Base-by-base conservation (phyloP, 805 yeast genomes). In the Ogataea wickerhamii region DNA sequence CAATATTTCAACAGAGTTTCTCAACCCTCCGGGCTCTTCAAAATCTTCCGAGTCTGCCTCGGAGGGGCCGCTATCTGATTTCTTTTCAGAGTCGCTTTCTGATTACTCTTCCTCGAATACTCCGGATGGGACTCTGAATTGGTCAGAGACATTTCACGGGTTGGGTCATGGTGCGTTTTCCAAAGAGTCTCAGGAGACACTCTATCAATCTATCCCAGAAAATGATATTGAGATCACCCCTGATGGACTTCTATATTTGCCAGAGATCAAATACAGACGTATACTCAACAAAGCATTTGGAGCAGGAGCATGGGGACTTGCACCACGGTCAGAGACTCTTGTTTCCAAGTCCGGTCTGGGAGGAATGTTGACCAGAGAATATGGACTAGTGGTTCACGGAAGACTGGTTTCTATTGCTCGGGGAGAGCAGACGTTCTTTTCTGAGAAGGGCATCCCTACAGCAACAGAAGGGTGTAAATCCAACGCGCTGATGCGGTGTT, bases 261-360 rank as follows among this genome's bases (percentile, higher is more conserved):
- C 98, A 0, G 98, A 93, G 60, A 93, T 93, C 64, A 91, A 91
- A 58, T 93, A 93, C 58, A 76, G 98, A 48, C 74, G 98, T 31
- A 82, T 89, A 17, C 64, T 93, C 48, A 91, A 91, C 63, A 71
- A 72, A 26, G 94, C 98, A 0, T 91, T 93, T 68, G 98, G 98
- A 3, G 96, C 98, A 5, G 98, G 98, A 19, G 97, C 95, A 2
- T 93, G 98, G 98, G 98, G 98, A 1, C 68, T 93, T 39, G 96
- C 94, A 1, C 98, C 98, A 8, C 69, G 98, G 39, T 80, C 95
- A 0, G 91, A 85, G 47, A 83, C 95, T 1, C 67, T 77, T 37
- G 78, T 93, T 22, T 82, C 95, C 2, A 73, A 79, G 21, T 44
- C 45, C 22, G 62, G 58, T 8, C 14, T 39, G 6, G 66, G 64